A percentile compares a stretch with the other conserved stretches of the same genome.
phyloP scores from a whole-genome alignment of 108 stramenopile genomes.

The Nitzschia palea region DNA sequence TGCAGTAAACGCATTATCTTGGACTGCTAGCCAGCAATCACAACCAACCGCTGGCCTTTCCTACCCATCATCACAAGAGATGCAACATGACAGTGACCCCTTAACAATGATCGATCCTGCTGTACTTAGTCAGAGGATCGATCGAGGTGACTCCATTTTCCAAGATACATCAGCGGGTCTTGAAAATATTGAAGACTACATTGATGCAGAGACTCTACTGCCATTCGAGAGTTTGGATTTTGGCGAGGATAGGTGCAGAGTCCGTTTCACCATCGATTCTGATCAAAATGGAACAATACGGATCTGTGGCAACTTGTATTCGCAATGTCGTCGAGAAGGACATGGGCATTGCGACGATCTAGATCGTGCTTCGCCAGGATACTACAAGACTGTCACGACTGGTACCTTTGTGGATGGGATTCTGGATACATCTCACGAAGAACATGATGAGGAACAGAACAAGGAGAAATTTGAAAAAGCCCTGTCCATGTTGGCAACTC shows the following conservation, averaged over 20 bases:
- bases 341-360: constrained; percentile 38
- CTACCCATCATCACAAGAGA: constrained; percentile 31
- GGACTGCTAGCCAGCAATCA: not conserved
- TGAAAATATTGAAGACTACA: constrained; percentile 40
- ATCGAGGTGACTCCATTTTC: constrained; percentile 51
- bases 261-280: constrained; percentile 25
- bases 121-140: constrained; percentile 57
- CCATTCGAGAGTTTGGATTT: constrained; percentile 47
- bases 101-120: not conserved
- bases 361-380: constrained; percentile 32
- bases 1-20: not conserved
- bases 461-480: constrained; percentile 20
- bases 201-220: constrained; percentile 59
- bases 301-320: constrained; percentile 20
- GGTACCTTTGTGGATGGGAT: constrained; percentile 34
- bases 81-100: constrained; percentile 14
- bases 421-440: constrained; percentile 32
- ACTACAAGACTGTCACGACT: constrained; percentile 37
- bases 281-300: constrained; percentile 18
- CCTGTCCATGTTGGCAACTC: constrained; percentile 21
- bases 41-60: constrained; percentile 3
- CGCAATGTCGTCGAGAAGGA: constrained; percentile 11
- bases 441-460: constrained; percentile 48
- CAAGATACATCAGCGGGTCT: constrained; percentile 1
- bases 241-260: constrained; percentile 32